These are phyloP conservation scores for Cryptococcus wingfieldii DNA, from an alignment of 1,284 basidiomycete genomes.

Conservation along the genomic window DNA sequence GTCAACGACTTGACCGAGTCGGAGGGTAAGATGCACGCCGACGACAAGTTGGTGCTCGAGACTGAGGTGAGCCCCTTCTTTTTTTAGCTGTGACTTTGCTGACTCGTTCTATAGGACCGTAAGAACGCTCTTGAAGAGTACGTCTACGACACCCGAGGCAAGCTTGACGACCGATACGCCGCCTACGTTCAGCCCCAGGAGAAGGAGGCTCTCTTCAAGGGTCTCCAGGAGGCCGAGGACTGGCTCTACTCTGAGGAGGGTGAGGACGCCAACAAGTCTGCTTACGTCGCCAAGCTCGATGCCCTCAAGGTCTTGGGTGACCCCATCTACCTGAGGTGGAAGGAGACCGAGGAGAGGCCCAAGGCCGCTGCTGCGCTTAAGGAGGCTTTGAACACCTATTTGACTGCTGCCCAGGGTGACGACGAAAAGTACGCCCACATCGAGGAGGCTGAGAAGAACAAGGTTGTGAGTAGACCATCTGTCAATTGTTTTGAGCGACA, in stretches of 20 bases:
- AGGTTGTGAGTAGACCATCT: conserved; percentile 64
- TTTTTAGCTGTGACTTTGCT: neutral
- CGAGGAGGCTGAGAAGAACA: conserved; percentile 76
- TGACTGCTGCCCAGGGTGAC: conserved; percentile 68
- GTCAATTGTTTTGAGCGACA: neutral
- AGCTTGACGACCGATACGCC: conserved; percentile 81
- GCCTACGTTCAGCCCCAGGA: conserved; percentile 67
- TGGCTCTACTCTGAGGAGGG: conserved; percentile 95
- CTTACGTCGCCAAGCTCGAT: conserved; percentile 75
- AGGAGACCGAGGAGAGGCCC: conserved; percentile 73
- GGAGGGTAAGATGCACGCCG: conserved; percentile 79
- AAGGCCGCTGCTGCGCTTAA: conserved; percentile 67
- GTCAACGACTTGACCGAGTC: conserved; percentile 67
- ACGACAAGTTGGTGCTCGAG: conserved; percentile 90
- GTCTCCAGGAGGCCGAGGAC: conserved; percentile 75
- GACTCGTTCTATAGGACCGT: conserved; percentile 61
- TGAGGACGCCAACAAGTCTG: conserved; percentile 88
- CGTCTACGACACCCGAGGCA: conserved; percentile 87
- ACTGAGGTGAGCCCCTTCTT: conserved; percentile 65
- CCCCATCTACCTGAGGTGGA: conserved; percentile 73
- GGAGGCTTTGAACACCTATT: conserved; percentile 77
- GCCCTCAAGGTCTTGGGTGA: conserved; percentile 75
- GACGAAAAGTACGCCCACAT: conserved; percentile 87
- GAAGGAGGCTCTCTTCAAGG: conserved; percentile 67
- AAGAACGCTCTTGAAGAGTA: conserved; percentile 98